Evolutionary conservation across 169 alveolate species (phyloP).

Genomic region (Eimeria acervulina): DNA sequence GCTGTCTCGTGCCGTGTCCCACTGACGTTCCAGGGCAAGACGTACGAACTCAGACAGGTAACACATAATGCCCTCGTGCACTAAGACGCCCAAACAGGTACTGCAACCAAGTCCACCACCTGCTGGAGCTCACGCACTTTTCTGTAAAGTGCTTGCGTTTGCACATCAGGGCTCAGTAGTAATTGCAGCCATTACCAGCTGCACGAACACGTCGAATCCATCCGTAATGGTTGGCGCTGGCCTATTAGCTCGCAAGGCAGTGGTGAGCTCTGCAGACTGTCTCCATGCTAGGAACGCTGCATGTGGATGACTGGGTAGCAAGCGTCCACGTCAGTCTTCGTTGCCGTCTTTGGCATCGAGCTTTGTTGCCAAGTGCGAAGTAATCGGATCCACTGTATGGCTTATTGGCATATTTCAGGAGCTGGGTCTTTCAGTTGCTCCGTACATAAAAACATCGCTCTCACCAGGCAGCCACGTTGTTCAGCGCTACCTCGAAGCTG

Average conservation of each 20-base stretch:
- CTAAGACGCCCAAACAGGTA: background rate
- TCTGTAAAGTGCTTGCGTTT: constrained; percentile 88
- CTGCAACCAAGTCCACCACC: background rate
- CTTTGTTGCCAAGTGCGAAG: background rate
- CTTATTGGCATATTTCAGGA: constrained; percentile 67
- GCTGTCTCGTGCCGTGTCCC: constrained; percentile 38
- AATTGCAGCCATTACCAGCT: constrained; percentile 97
- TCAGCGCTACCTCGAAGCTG: constrained; percentile 84
- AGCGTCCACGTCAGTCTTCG: background rate
- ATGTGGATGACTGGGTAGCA: background rate
- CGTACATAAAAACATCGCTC: constrained; percentile 91
- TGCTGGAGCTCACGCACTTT: constrained; percentile 51
- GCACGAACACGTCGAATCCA: constrained; percentile 98
- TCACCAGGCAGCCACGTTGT: constrained; percentile 92
- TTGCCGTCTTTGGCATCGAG: background rate
- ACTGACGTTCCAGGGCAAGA: constrained; percentile 61
- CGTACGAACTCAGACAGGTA: constrained; percentile 79
- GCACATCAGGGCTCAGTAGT: constrained; percentile 95
- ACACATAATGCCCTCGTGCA: background rate
- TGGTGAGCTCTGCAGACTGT: constrained; percentile 85
- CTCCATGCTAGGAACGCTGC: background rate
- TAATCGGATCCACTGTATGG: background rate
- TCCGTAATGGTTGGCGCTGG: constrained; percentile 99
- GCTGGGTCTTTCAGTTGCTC: constrained; percentile 89
- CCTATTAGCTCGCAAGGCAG: constrained; percentile 96